A percentile compares a stretch with the other conserved stretches of the same genome.
Evolutionary conservation across 208 protist genomes (phyloP).

Genomic region (Trypanosoma lewisi): DNA sequence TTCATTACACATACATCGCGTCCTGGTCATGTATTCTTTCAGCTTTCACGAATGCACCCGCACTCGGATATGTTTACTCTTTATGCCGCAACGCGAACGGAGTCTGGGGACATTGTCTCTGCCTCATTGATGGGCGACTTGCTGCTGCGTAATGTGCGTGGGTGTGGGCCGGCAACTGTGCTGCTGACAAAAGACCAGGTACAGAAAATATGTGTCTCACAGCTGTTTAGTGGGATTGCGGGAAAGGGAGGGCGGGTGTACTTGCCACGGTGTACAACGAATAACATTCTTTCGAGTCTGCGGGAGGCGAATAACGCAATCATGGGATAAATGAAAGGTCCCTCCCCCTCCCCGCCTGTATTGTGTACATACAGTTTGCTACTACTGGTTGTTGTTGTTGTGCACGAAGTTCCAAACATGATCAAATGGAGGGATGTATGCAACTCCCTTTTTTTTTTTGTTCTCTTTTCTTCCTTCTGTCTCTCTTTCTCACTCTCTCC

Average conservation of each 20-base stretch:
- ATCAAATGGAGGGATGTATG: too few relatives aligned
- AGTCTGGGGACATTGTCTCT: constrained; percentile 69
- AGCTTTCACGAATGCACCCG: constrained; percentile 55
- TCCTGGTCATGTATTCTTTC: constrained; percentile 54
- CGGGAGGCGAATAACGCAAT: constrained; percentile 21
- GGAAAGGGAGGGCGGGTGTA: constrained; percentile 24
- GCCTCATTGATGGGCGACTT: constrained; percentile 46
- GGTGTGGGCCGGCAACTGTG: constrained; percentile 47
- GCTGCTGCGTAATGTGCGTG: constrained; percentile 21
- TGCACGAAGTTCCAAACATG: too few relatives aligned
- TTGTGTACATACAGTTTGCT: neutral
- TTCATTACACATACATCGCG: constrained; percentile 68
- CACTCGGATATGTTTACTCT: constrained; percentile 70
- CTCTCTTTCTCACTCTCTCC: too few relatives aligned
- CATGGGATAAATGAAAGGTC: constrained; percentile 14
- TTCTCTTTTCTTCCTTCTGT: constrained; percentile 9
- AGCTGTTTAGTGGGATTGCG: constrained; percentile 36
- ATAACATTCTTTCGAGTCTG: constrained; percentile 14
- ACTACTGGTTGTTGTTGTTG: too few relatives aligned
- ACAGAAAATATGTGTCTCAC: constrained; percentile 45
- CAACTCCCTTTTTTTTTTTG: constrained; percentile 6
- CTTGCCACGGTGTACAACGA: constrained; percentile 21
- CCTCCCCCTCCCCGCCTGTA: too few relatives aligned
- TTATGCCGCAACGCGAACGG: constrained; percentile 50
- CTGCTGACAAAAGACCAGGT: constrained; percentile 65